Conservation (phyloP, 2,329 filamentous ascomycete species). For the Claviceps quebecensis region DNA sequence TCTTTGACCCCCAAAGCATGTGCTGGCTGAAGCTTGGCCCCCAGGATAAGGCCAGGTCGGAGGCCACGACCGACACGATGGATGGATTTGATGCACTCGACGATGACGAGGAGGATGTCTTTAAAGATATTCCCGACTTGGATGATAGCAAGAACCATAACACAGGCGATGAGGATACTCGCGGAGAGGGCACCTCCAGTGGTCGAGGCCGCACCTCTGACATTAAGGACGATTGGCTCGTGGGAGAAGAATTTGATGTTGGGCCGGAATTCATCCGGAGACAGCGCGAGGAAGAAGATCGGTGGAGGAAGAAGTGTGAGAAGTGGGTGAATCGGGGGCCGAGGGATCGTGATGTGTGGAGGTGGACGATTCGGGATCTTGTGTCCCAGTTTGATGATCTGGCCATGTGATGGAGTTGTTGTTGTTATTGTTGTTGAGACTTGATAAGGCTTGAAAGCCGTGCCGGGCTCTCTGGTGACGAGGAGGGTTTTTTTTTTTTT, state of each 20-base stretch:
- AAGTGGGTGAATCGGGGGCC: conserved; percentile 59
- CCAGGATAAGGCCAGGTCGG: conserved; percentile 30
- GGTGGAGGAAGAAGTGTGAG: conserved; percentile 79
- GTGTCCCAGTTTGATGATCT: conserved; percentile 29
- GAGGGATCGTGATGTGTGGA: conserved; percentile 49
- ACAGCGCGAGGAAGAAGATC: conserved; percentile 80
- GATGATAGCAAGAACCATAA: conserved; percentile 41
- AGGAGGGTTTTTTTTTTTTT: not conserved
- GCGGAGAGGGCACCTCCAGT: conserved; percentile 19
- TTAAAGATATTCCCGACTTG: conserved; percentile 87
- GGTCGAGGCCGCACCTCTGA: conserved; percentile 39
- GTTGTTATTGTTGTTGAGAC: not conserved
- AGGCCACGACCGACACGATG: conserved; percentile 39
- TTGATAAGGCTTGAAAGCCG: not conserved
- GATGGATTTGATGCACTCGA: conserved; percentile 58
- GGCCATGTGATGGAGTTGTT: not conserved
- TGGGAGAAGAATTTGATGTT: conserved; percentile 95
- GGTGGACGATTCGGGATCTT: conserved; percentile 61
- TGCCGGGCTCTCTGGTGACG: not conserved
- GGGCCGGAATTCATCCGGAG: conserved; percentile 84
- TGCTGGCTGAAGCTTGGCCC: conserved; percentile 77
- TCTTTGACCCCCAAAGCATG: conserved; percentile 95
- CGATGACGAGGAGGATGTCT: conserved; percentile 69
- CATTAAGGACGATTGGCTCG: conserved; percentile 63
- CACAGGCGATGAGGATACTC: conserved; percentile 33